These are phyloP conservation scores for Neohortaea acidophila DNA, from an alignment of 495 filamentous ascomycete genomes.

Conservation along the genomic window DNA sequence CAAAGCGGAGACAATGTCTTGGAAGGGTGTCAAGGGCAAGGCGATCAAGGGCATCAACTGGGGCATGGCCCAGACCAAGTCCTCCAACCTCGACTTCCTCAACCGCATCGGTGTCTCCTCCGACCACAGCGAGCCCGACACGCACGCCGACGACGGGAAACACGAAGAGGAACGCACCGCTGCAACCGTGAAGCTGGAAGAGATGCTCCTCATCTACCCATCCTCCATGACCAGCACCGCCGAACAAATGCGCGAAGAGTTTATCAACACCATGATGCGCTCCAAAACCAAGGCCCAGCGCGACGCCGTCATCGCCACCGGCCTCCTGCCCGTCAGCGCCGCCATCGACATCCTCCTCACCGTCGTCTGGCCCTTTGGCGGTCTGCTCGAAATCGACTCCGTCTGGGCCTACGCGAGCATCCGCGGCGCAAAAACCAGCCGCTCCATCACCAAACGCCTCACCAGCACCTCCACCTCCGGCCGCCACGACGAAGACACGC, in stretches of 20 bases:
- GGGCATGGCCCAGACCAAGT: constrained; percentile 24
- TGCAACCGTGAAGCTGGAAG: constrained; percentile 24
- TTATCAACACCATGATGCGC: constrained; percentile 26
- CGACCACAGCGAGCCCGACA: constrained; percentile 3
- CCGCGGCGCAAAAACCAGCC: constrained; percentile 23
- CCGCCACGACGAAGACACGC: constrained; percentile 14
- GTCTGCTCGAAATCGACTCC: constrained; percentile 24
- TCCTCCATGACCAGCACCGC: constrained; percentile 18
- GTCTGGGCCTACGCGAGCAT: constrained; percentile 30
- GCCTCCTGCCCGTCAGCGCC: constrained; percentile 26
- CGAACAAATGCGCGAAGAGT: constrained; percentile 25
- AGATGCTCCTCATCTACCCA: constrained; percentile 28
- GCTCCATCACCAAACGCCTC: constrained; percentile 23
- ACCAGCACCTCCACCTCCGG: constrained; percentile 13
- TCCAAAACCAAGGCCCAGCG: constrained; percentile 27
- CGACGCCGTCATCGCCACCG: constrained; percentile 27
- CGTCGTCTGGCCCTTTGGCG: constrained; percentile 27
- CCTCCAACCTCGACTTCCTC: constrained; percentile 27
- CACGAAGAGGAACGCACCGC: constrained; percentile 1
- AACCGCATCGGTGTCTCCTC: constrained; percentile 22
- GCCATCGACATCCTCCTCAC: constrained; percentile 26
- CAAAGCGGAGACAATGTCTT: constrained; percentile 24
- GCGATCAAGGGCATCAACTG: constrained; percentile 26
- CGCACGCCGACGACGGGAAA: not conserved
- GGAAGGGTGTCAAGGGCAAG: constrained; percentile 29